Base-by-base conservation (phyloP, 1,284 basidiomycete species). In the Fistulinella staudtii region DNA sequence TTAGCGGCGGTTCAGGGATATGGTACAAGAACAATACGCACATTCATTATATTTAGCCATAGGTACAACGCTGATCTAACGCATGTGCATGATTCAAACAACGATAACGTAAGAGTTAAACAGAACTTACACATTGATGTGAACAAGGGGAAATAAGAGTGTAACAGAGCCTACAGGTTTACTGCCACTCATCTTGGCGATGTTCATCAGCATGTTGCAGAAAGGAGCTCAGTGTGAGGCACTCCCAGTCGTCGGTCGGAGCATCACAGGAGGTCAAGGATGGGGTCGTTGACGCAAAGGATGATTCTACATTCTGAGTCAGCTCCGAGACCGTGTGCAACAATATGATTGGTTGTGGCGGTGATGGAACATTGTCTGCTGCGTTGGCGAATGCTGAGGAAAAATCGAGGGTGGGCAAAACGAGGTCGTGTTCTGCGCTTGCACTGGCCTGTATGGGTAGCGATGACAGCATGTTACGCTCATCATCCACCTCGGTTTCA, bases 371-470 rank as follows among this genome's bases (percentile, higher is more conserved):
- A 28, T 37, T 43, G 29, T 45, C 35, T n/a, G 34, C 20, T 6
- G 43, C 35, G 5, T 41, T 43, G 5, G 51, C 29, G n/a, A 49
- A 49, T 10, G 40, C 30, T 13, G 58, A 58, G 1, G 82, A 83
- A 52, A 87, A 75, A 59, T 88, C 84, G 43, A 88, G 71, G 1
- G 79, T 83, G 2, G 85, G 85, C 13, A 89, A 61, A 10, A 87
- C 64, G 48, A 88, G 73, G 2, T 72, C 71, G n/a, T 64, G 64
- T 23, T 63, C 59, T 43, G 49, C 36, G 18, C 56, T 63, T 15
- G 53, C 57, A 30, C 33, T 49, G 35, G 45, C 41, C 9, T 37
- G 39, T 9, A 40, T 29, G 3, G 60, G 51, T 5, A 42, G 37
- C 3, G 39, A 11, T 29, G 43, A 45, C 6, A 45, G 23, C 7